These are phyloP conservation scores for Chalciporus chontae DNA, from an alignment of 768 basidiomycete species.

Conservation along the genomic window DNA sequence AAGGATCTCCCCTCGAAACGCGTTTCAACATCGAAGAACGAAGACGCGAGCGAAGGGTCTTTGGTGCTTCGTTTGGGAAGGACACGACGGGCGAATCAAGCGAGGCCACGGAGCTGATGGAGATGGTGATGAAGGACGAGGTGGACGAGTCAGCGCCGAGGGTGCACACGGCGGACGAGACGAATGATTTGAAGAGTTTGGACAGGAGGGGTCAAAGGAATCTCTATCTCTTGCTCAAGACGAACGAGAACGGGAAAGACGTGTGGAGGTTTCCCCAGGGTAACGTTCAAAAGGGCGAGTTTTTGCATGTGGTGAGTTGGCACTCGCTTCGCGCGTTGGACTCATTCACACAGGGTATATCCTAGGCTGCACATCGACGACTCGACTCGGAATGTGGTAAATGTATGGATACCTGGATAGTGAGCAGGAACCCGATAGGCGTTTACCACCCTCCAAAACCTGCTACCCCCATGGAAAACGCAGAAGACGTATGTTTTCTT, in stretches of 20 bases:
- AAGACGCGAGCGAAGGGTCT: conserved; percentile 66
- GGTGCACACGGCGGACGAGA: conserved; percentile 55
- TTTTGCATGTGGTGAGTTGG: conserved; percentile 69
- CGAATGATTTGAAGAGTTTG: conserved; percentile 64
- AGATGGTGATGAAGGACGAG: conserved; percentile 56
- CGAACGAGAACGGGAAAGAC: conserved; percentile 40
- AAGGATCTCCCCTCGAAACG: conserved; percentile 79
- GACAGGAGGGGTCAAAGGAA: conserved; percentile 84
- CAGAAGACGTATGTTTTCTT: conserved; percentile 35
- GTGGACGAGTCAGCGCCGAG: conserved; percentile 62
- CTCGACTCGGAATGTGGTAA: conserved; percentile 70
- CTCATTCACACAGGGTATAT: not conserved
- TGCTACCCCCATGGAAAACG: conserved; percentile 24
- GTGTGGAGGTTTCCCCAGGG: conserved; percentile 84
- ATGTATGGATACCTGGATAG: conserved; percentile 91
- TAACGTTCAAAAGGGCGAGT: conserved; percentile 55
- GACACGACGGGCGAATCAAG: conserved; percentile 40
- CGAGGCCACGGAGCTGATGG: conserved; percentile 52
- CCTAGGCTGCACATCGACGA: conserved; percentile 70
- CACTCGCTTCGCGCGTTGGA: not conserved
- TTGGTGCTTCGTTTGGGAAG: conserved; percentile 59
- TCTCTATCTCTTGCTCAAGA: conserved; percentile 78
- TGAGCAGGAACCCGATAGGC: conserved; percentile 86
- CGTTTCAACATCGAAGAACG: conserved; percentile 77
- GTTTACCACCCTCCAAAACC: conserved; percentile 53